phyloP scores from a whole-genome alignment of 73 alveolate species.

The Paramecium caudatum region DNA sequence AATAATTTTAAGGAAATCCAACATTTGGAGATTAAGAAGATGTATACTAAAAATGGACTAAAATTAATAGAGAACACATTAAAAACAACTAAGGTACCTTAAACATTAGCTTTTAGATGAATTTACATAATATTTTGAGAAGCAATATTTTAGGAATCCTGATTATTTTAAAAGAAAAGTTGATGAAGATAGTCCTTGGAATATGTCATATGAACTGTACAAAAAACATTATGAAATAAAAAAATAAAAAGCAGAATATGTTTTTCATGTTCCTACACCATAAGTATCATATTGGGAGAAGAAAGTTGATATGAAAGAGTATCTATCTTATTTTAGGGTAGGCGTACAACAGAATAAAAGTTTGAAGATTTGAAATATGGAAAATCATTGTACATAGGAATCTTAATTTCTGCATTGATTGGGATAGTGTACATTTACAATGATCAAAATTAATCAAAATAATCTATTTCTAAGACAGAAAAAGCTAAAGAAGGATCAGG shows the following conservation, averaged over 20 bases:
- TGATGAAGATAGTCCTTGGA: slow-evolving; percentile 71
- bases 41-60: slow-evolving; percentile 1
- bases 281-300: slow-evolving; percentile 47
- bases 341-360: slow-evolving; percentile 28
- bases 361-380: slow-evolving; percentile 31
- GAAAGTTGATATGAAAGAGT: slow-evolving; percentile 66
- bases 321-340: background rate
- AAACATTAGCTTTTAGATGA: slow-evolving; percentile 44
- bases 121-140: slow-evolving; percentile 66
- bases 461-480: background rate
- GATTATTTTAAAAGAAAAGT: slow-evolving; percentile 71
- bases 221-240: slow-evolving; percentile 68
- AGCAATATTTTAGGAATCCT: slow-evolving; percentile 66
- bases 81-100: slow-evolving; percentile 44
- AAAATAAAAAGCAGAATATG: slow-evolving; percentile 46
- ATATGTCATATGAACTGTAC: slow-evolving; percentile 61
- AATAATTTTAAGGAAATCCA: background rate
- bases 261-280: background rate
- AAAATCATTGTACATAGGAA: slow-evolving; percentile 15
- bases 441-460: slow-evolving; percentile 26
- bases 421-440: slow-evolving; percentile 16
- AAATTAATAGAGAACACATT: slow-evolving; percentile 28
- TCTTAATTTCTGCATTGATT: slow-evolving; percentile 30
- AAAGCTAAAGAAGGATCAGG: slow-evolving; percentile 70
- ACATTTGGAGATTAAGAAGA: slow-evolving; percentile 73